phyloP scores from a whole-genome alignment of 306 rosid species.

The Sechiopsis laciniata region DNA sequence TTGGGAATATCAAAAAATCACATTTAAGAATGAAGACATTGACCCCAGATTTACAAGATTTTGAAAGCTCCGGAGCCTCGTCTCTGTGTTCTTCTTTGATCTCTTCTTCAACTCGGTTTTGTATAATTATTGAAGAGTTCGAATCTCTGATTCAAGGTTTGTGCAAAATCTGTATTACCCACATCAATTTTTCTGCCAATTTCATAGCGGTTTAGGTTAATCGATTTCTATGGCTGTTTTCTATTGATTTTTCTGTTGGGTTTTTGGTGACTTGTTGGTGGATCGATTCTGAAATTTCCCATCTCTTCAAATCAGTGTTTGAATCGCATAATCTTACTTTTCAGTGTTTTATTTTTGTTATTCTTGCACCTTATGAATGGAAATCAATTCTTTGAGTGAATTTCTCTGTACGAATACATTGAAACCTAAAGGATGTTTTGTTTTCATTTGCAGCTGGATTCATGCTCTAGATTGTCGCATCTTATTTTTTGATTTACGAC shows the following conservation, averaged over 20 bases:
- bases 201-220: constrained; percentile 25
- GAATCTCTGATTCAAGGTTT: constrained; percentile 32
- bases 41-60: constrained; percentile 56
- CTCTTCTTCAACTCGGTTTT: constrained; percentile 28
- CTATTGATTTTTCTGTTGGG: constrained; percentile 27
- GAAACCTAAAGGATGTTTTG: not conserved
- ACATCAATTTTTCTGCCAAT: constrained; percentile 42
- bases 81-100: constrained; percentile 40
- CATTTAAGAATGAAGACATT: constrained; percentile 40
- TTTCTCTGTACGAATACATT: not conserved
- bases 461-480: not conserved
- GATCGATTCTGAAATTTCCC: constrained; percentile 2
- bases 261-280: constrained; percentile 21
- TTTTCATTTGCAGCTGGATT: constrained; percentile 3
- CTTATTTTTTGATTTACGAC: constrained; percentile 9
- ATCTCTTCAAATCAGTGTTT: constrained; percentile 5
- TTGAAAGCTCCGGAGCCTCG: constrained; percentile 63
- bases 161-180: constrained; percentile 26
- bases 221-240: constrained; percentile 16
- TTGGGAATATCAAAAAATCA: constrained; percentile 21
- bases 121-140: constrained; percentile 23
- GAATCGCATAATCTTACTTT: not conserved
- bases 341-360: constrained; percentile 9
- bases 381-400: not conserved
- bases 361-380: not conserved